Percentiles rank a stretch among this genome's conserved stretches.
phyloP scores from a whole-genome alignment of 139 green algal genomes.

The Chlorella sorokiniana region DNA sequence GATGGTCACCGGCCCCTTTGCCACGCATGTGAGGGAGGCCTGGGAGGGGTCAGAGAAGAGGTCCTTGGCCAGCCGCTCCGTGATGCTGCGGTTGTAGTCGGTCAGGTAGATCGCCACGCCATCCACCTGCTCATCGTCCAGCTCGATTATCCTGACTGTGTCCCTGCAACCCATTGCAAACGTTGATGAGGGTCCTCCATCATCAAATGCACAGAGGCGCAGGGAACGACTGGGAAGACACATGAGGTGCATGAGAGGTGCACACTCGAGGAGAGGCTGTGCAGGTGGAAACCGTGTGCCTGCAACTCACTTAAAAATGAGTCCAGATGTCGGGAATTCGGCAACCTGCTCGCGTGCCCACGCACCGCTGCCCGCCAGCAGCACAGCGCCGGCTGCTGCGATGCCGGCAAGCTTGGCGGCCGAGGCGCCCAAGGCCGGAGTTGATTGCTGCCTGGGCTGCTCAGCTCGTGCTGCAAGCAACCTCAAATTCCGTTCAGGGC shows the following conservation, averaged over 20 bases:
- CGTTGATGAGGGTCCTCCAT: too few species aligned
- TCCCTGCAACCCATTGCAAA: constrained; percentile 38
- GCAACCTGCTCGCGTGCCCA: constrained; percentile 57
- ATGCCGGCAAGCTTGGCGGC: constrained; percentile 12
- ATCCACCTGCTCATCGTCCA: constrained; percentile 66
- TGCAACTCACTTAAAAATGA: constrained; percentile 74
- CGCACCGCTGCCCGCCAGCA: constrained; percentile 10
- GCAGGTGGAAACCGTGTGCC: background rate
- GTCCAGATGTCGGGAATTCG: constrained; percentile 71
- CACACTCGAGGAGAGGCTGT: background rate
- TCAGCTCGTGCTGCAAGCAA: background rate
- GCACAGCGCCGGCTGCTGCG: constrained; percentile 13
- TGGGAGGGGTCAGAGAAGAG: constrained; percentile 79
- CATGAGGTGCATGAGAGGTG: background rate
- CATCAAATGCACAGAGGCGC: too few species aligned
- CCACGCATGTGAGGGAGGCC: constrained; percentile 75
- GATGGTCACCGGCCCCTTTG: constrained; percentile 51
- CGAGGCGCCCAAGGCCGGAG: too few species aligned
- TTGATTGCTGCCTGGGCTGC: background rate
- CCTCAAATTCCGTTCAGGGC: background rate
- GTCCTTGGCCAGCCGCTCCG: constrained; percentile 82
- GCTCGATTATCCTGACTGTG: constrained; percentile 63
- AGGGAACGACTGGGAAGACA: too few species aligned
- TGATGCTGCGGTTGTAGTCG: constrained; percentile 81
- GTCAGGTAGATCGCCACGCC: constrained; percentile 68